Base-by-base conservation (phyloP, 208 protist genomes). In the Trypanosoma boissoni region DNA sequence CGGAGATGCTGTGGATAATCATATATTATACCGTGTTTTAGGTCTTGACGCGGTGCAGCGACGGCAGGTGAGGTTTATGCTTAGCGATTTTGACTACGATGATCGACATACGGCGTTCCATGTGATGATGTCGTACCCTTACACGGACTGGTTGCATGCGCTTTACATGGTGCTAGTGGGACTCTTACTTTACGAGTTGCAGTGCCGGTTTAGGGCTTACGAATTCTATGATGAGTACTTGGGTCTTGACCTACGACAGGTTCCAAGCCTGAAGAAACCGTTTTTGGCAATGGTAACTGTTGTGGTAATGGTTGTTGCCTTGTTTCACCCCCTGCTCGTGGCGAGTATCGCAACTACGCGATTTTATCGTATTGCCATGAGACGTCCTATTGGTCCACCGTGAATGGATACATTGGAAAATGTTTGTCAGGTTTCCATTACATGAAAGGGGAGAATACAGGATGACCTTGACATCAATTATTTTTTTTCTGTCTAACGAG, bases 61-160 rank as follows among this genome's bases (percentile, higher is more conserved):
- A 10, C 72, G 85, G 27, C 83, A 95, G 69, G 83, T 90, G 71
- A 79, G 83, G 23, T 88, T 79, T 62, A 91, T 92, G 83, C 76
- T 92, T 29, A 88, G 78, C 2, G 88, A 95, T 59, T 91, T 92
- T 60, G 84, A 92, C 58, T 78, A 91, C 67, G 61, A 51, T 6
- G 83, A 95, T 68, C 72, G 80, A 27, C 65, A 87, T 50, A 91
- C 77, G 21, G 57, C 84, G 26, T 92, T 92, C 49, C 88, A 95
- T 57, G 83, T 95, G 9, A 92, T 95, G 88, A 87, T 91, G 83
- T 83, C 84, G n/a, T 95, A 95, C 61, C 88, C 88, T 9, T 95
- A 95, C 74, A 83, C 83, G 9, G 83, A 95, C 41, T 92, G 84
- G 85, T 29, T 91, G 3, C 85, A 95, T 50, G 83, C 72, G 16